Evolutionary conservation across 2,329 filamentous ascomycete species (phyloP).

Genomic region (Dothideomycetes sp.): DNA sequence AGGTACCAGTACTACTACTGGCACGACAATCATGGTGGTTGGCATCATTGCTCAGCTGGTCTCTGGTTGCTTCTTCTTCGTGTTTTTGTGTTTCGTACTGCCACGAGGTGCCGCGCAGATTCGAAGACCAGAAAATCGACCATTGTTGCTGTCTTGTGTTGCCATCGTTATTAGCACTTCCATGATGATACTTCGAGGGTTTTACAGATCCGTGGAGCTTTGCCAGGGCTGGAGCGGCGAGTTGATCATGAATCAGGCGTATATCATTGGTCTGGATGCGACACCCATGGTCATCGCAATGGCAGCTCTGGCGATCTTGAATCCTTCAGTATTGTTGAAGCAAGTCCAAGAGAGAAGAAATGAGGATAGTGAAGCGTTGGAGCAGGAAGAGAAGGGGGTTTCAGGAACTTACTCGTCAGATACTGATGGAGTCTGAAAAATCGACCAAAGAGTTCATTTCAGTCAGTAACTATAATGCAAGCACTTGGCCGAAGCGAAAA

Average conservation of each 20-base stretch:
- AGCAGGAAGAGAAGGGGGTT: not conserved
- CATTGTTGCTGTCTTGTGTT: not conserved
- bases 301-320: constrained; percentile 4
- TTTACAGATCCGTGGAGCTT: constrained; percentile 8
- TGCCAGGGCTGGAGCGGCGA: constrained; percentile 8
- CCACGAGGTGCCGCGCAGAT: constrained; percentile 1
- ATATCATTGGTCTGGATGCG: constrained; percentile 7
- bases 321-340: constrained; percentile 3
- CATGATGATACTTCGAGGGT: constrained; percentile 10
- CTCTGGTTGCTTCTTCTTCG: constrained; percentile 1
- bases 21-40: constrained; percentile 7
- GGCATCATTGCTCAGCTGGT: constrained; percentile 9
- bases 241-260: constrained; percentile 3
- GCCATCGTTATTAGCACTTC: constrained; percentile 9
- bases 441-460: too few relatives aligned
- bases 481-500: too few relatives aligned
- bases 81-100: constrained; percentile 1
- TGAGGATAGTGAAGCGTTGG: not conserved
- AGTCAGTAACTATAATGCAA: too few relatives aligned
- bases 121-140: not conserved
- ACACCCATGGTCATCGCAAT: constrained; percentile 7
- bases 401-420: too few relatives aligned
- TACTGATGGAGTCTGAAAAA: too few relatives aligned
- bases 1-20: constrained; percentile 6
- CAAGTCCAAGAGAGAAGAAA: not conserved